A percentile compares a stretch with the other conserved stretches of the same genome.
These are phyloP conservation scores for Fusarium xylarioides DNA, from an alignment of 2,329 filamentous ascomycete species.

Conservation along the genomic window DNA sequence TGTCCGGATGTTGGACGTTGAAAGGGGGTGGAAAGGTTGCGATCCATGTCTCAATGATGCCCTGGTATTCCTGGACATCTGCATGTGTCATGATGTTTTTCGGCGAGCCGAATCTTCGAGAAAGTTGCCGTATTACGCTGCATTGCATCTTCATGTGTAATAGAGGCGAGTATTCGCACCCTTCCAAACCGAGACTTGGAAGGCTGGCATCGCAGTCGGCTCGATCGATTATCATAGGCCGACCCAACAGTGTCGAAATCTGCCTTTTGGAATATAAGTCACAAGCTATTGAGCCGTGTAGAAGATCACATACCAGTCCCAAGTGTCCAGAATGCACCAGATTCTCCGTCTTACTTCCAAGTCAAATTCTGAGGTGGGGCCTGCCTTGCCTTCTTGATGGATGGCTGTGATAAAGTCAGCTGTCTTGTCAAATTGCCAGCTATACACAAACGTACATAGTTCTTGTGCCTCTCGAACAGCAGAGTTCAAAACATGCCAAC, in stretches of 20 bases:
- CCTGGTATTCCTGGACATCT: conserved; percentile 47
- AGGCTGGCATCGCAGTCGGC: conserved; percentile 45
- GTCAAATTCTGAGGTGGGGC: conserved; percentile 46
- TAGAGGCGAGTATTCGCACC: conserved; percentile 45
- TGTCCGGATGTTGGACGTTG: conserved; percentile 52
- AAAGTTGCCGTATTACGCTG: conserved; percentile 45
- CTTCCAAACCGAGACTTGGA: conserved; percentile 47
- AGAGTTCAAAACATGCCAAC: conserved; percentile 49
- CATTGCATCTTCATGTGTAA: conserved; percentile 51
- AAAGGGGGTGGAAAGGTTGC: conserved; percentile 54
- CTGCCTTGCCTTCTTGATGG: conserved; percentile 44
- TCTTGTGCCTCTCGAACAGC: conserved; percentile 51
- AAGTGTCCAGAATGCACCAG: conserved; percentile 51
- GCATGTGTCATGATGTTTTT: conserved; percentile 42
- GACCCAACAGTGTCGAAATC: conserved; percentile 46
- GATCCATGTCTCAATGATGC: conserved; percentile 54
- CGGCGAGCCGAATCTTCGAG: conserved; percentile 44
- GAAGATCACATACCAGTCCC: conserved; percentile 48
- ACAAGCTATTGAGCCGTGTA: background rate
- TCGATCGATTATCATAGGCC: conserved; percentile 49
- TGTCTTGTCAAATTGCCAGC: too few relatives aligned
- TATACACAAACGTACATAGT: conserved; percentile 38
- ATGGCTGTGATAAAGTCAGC: conserved; percentile 39
- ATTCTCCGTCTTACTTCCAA: conserved; percentile 49
- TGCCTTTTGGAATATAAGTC: conserved; percentile 43